Conservation (phyloP, 805 yeast genomes). For the Yarrowia bubula region DNA sequence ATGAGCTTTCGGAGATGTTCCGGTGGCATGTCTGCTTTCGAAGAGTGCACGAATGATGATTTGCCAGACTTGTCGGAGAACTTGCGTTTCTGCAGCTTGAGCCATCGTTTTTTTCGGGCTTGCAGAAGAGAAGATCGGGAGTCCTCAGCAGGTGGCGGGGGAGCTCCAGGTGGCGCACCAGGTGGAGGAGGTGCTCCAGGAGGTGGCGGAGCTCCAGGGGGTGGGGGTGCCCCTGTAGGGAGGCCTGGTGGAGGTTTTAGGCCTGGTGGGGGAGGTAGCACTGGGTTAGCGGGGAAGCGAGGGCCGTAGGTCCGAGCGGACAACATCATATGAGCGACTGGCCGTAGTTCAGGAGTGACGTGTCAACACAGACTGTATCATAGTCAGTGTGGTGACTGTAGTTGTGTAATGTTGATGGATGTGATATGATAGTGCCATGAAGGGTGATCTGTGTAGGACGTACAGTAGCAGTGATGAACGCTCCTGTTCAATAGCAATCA, state of each 20-base stretch:
- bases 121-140: constrained; percentile 40
- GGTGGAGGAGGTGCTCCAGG: constrained; percentile 33
- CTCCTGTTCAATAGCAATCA: too few species aligned
- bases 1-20: constrained; percentile 86
- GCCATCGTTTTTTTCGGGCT: constrained; percentile 57
- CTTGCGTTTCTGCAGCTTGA: constrained; percentile 57
- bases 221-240: constrained; percentile 34
- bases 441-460: too few species aligned
- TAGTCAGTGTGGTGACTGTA: too few species aligned
- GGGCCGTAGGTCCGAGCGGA: neutral
- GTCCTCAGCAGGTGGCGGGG: constrained; percentile 31
- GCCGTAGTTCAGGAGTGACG: too few species aligned
- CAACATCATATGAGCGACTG: too few species aligned
- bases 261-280: constrained; percentile 25
- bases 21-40: constrained; percentile 85
- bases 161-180: constrained; percentile 32
- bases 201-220: constrained; percentile 36
- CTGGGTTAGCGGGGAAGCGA: neutral
- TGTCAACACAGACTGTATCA: too few species aligned
- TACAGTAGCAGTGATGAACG: too few species aligned
- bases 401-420: too few species aligned
- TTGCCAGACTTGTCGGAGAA: constrained; percentile 43
- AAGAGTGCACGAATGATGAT: constrained; percentile 51
- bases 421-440: too few species aligned
- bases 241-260: constrained; percentile 35